Evolutionary conservation across 2,329 filamentous ascomycete species (phyloP).

Genomic region (Exserohilum turcica): DNA sequence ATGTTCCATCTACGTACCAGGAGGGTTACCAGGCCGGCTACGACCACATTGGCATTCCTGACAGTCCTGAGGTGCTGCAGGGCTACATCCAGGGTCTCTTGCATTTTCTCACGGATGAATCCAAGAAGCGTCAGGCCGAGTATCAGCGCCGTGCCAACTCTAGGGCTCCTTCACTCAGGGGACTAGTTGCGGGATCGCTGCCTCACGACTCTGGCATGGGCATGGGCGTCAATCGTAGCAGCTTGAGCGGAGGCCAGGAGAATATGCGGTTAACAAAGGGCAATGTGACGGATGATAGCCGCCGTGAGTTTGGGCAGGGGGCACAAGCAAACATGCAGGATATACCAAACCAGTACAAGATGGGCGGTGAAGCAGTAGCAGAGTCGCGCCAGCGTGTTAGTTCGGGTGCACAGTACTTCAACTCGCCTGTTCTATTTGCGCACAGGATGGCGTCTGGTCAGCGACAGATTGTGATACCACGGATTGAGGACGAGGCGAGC

Average conservation of each 20-base stretch:
- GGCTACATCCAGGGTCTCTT: slow-evolving; percentile 43
- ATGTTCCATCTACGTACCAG: slow-evolving; percentile 44
- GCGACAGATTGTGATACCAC: slow-evolving; percentile 12
- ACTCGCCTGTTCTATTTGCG: slow-evolving; percentile 14
- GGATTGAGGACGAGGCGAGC: slow-evolving; percentile 17
- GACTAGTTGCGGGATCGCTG: slow-evolving; percentile 28
- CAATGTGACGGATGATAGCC: slow-evolving; percentile 11
- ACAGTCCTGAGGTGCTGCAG: slow-evolving; percentile 39
- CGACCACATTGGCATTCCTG: slow-evolving; percentile 42
- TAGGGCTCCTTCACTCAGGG: slow-evolving; percentile 33
- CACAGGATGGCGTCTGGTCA: slow-evolving; percentile 17
- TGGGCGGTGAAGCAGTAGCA: slow-evolving; percentile 22
- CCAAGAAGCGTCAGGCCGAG: slow-evolving; percentile 25
- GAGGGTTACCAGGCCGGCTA: slow-evolving; percentile 47
- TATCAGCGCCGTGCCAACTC: slow-evolving; percentile 18
- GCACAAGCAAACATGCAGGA: slow-evolving; percentile 17
- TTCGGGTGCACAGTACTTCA: slow-evolving; percentile 19
- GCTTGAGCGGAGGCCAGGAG: slow-evolving; percentile 28
- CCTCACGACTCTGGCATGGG: slow-evolving; percentile 38
- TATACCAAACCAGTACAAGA: slow-evolving; percentile 11
- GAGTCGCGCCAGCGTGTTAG: slow-evolving; percentile 20
- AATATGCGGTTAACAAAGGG: slow-evolving; percentile 29
- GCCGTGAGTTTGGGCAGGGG: slow-evolving; percentile 23
- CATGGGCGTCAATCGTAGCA: slow-evolving; percentile 30
- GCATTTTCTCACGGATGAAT: slow-evolving; percentile 36